Conservation (phyloP, 352 stramenopile species). For the Blastocystis sp. region DNA sequence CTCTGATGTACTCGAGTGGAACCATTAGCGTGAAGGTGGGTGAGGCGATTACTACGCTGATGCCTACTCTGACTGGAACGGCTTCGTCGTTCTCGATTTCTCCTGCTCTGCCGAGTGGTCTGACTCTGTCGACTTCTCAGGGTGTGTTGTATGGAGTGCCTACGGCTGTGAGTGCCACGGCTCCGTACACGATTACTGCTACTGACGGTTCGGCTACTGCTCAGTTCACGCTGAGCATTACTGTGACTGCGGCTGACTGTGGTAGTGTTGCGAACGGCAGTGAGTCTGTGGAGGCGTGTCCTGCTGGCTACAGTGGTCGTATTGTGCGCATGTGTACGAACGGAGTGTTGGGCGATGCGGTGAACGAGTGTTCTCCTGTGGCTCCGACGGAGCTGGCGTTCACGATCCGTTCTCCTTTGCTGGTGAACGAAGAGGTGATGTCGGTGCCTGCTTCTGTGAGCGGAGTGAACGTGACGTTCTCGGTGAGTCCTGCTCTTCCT, state of each 20-base stretch:
- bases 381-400: neutral
- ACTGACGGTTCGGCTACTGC: neutral
- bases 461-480: neutral
- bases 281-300: neutral
- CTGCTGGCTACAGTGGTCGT: neutral
- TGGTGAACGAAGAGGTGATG: neutral
- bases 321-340: neutral
- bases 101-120: neutral
- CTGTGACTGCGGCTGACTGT: neutral
- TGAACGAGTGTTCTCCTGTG: neutral
- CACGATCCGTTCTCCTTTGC: too few relatives aligned
- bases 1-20: neutral
- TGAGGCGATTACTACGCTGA: neutral
- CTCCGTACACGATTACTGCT: neutral
- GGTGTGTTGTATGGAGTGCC: neutral
- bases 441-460: neutral
- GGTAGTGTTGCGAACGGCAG: neutral
- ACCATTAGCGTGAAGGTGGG: neutral
- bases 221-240: neutral
- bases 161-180: neutral
- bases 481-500: neutral
- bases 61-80: neutral
- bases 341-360: neutral
- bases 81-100: neutral
- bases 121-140: neutral